These are phyloP conservation scores for Akebia trifoliata DNA, from an alignment of 164 flowering plant species.

Conservation along the genomic window DNA sequence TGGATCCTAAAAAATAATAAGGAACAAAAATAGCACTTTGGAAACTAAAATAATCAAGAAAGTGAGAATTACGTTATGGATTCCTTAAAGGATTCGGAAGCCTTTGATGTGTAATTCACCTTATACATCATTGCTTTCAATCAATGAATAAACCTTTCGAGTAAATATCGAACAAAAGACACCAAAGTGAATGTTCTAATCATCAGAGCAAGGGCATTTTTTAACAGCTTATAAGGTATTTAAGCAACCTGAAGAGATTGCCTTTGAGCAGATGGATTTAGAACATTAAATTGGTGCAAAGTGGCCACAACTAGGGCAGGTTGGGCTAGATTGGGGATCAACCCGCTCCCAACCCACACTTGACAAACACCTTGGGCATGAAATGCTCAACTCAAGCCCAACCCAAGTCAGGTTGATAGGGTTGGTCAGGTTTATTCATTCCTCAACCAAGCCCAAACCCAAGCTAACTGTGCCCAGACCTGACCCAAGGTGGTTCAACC, in stretches of 20 bases:
- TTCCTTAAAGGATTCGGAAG: not conserved
- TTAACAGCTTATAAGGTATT: not conserved
- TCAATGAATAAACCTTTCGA: not conserved
- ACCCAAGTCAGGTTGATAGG: too few relatives aligned
- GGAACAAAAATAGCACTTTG: not conserved
- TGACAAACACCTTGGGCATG: too few relatives aligned
- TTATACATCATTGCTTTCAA: not conserved
- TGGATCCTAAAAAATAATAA: constrained; percentile 39
- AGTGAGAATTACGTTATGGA: not conserved
- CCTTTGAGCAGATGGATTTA: not conserved
- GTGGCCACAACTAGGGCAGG: too few relatives aligned
- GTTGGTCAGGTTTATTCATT: too few relatives aligned
- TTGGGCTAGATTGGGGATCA: too few relatives aligned
- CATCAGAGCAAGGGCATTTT: not conserved
- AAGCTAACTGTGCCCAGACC: too few relatives aligned
- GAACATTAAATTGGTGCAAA: too few relatives aligned
- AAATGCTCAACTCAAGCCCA: too few relatives aligned
- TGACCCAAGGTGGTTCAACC: too few relatives aligned
- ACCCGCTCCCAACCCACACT: too few relatives aligned
- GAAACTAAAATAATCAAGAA: not conserved
- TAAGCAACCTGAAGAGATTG: not conserved
- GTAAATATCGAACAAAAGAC: not conserved
- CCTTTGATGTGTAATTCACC: too few relatives aligned
- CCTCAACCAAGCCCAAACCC: too few relatives aligned
- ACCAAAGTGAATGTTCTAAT: not conserved